phyloP scores from a whole-genome alignment of 306 rosid species.

The Quillaja saponaria region DNA sequence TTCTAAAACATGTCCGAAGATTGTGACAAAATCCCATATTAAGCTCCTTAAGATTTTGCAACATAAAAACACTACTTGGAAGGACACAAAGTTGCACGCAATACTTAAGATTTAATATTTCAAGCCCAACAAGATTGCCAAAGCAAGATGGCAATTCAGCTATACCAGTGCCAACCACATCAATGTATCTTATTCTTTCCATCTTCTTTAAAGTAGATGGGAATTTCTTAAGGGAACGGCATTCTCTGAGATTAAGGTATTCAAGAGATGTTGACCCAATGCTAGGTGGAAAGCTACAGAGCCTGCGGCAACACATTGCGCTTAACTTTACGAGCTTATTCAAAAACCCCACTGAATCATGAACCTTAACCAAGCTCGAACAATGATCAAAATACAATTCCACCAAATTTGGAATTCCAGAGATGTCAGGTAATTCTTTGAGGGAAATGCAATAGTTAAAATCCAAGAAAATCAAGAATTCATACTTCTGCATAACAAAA shows the following conservation, averaged over 20 bases:
- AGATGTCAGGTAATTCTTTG: conserved; percentile 18
- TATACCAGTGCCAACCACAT: not conserved
- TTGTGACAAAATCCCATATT: not conserved
- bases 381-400: conserved; percentile 3
- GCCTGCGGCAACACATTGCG: not conserved
- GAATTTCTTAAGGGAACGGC: not conserved
- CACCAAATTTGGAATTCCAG: conserved; percentile 1
- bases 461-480: conserved; percentile 2
- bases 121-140: conserved; percentile 1
- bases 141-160: conserved; percentile 16
- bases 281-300: not conserved
- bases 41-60: not conserved
- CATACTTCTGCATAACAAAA: conserved; percentile 4
- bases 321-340: conserved; percentile 11
- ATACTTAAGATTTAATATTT: not conserved
- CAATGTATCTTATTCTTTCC: not conserved
- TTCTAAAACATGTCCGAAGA: not conserved
- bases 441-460: not conserved
- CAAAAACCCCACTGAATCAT: conserved; percentile 11
- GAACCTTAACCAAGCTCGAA: not conserved
- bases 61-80: not conserved
- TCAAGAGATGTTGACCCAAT: conserved; percentile 11
- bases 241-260: not conserved
- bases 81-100: not conserved
- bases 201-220: conserved; percentile 24